A percentile compares a stretch with the other conserved stretches of the same genome.
These are phyloP conservation scores for Cyberlindnera mrakii DNA, from an alignment of 805 yeast species.

Conservation along the genomic window DNA sequence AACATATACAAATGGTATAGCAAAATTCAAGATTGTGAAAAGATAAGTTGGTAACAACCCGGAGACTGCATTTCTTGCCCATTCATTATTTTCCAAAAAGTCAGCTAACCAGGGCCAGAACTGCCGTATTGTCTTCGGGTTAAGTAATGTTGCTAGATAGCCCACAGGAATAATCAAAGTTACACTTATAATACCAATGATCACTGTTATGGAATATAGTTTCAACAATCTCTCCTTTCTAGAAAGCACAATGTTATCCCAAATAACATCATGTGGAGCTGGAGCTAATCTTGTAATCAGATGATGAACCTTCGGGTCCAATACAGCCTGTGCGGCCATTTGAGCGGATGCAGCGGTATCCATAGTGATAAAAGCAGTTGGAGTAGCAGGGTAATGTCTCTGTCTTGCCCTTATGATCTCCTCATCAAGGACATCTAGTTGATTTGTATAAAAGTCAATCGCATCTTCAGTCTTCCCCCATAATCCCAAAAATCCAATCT, in stretches of 20 bases:
- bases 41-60: slow-evolving; percentile 88
- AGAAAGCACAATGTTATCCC: slow-evolving; percentile 85
- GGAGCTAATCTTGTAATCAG: slow-evolving; percentile 85
- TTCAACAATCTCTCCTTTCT: slow-evolving; percentile 65
- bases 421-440: slow-evolving; percentile 62
- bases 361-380: slow-evolving; percentile 93
- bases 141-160: slow-evolving; percentile 76
- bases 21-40: slow-evolving; percentile 75
- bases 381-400: slow-evolving; percentile 72
- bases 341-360: slow-evolving; percentile 93
- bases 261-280: slow-evolving; percentile 90
- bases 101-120: slow-evolving; percentile 81
- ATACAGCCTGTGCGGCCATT: slow-evolving; percentile 90
- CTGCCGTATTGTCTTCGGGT: slow-evolving; percentile 67
- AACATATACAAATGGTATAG: slow-evolving; percentile 81
- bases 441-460: slow-evolving; percentile 66
- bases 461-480: slow-evolving; percentile 75
- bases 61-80: slow-evolving; percentile 77
- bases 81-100: slow-evolving; percentile 52
- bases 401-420: slow-evolving; percentile 61
- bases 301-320: slow-evolving; percentile 83
- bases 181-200: slow-evolving; percentile 64
- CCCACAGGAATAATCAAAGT: slow-evolving; percentile 79
- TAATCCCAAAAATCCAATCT: slow-evolving; percentile 53
- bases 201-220: slow-evolving; percentile 54